Evolutionary conservation across 1,284 basidiomycete genomes (phyloP).

Genomic region (Gymnopus androsaceus): DNA sequence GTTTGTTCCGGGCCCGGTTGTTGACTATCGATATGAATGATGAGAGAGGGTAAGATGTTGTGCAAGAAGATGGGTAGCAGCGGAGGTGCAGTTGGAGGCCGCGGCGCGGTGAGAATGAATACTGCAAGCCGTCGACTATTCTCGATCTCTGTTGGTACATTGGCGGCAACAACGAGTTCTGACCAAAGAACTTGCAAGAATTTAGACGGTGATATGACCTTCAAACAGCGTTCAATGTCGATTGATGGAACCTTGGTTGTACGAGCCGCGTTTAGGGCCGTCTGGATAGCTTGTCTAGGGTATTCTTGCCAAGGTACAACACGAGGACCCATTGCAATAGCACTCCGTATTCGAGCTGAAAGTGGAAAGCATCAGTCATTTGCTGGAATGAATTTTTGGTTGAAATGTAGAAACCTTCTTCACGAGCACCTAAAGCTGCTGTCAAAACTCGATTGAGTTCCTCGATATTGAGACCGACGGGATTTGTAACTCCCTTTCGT

Average conservation of each 20-base stretch:
- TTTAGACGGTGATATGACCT: conserved; percentile 51
- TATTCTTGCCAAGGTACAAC: conserved; percentile 45
- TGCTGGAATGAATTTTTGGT: neutral
- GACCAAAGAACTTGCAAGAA: conserved; percentile 68
- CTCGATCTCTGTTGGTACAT: conserved; percentile 55
- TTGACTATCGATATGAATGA: conserved; percentile 56
- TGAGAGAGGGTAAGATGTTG: conserved; percentile 58
- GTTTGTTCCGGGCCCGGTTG: conserved; percentile 48
- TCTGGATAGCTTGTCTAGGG: conserved; percentile 53
- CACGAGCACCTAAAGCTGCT: conserved; percentile 42
- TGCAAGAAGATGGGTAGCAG: conserved; percentile 74
- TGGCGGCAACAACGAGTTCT: conserved; percentile 52
- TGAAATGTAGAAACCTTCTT: conserved; percentile 36
- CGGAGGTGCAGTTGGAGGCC: conserved; percentile 51
- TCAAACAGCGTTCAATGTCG: conserved; percentile 64
- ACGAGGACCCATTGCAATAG: conserved; percentile 23
- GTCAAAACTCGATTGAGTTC: conserved; percentile 45
- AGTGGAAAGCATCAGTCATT: neutral
- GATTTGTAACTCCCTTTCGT: conserved; percentile 30
- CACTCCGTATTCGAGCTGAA: conserved; percentile 22
- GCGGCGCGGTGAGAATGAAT: conserved; percentile 63
- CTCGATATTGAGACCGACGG: conserved; percentile 36
- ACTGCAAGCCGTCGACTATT: conserved; percentile 61
- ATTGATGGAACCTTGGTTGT: conserved; percentile 62
- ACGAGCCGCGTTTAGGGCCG: conserved; percentile 53